Base-by-base conservation (phyloP, 1,284 basidiomycete genomes). In the Cryptococcus sp. region DNA sequence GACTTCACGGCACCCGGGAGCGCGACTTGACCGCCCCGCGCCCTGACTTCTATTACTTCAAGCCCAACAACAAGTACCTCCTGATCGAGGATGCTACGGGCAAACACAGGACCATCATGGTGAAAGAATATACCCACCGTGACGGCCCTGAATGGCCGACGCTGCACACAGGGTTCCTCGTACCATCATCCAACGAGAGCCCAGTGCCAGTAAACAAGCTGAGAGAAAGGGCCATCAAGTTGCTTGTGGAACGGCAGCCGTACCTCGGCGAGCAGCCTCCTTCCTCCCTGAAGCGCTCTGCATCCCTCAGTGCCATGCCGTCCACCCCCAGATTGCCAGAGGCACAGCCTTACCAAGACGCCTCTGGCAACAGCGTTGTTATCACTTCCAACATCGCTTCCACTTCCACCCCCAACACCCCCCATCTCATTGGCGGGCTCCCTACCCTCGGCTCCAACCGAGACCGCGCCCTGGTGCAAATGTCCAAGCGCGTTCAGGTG, bases 351-450 rank as follows among this genome's bases (percentile, higher is more conserved):
- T 77, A 76, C 60, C 65, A 91, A 88, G 90, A 91, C 46, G 93
- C 93, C 4, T 96, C 93, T 1, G 93, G 93, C 16, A 98, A 99
- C 77, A 95, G 91, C 64, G 90, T 98, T 49, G 83, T 85, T 43
- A 86, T 98, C 69, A 93, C 95, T 2, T 94, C 91, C 12, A 89
- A 88, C 45, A 86, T 87, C 46, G 89, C 89, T 8, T 92, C 90
- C 4, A 96, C 94, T 4, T 90, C 89, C 13, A 80, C 77, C 16
- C 74, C 74, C 47, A 66, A 72, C 60, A 69, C 71, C 0, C 70
- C 70, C 2, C 64, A 62, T 20, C 56, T 62, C 18, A 57, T 64
- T 23, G 65, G 66, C 7, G 65, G 66, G 43, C 43, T 62, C 9
- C 61, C 62, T 2, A 56, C 59, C 40, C 63, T 73, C 28, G 70